Evolutionary conservation across 495 filamentous ascomycete species (phyloP), one percentile per base, ranked within the genome.

Genomic region (Glonium stellatum): DNA sequence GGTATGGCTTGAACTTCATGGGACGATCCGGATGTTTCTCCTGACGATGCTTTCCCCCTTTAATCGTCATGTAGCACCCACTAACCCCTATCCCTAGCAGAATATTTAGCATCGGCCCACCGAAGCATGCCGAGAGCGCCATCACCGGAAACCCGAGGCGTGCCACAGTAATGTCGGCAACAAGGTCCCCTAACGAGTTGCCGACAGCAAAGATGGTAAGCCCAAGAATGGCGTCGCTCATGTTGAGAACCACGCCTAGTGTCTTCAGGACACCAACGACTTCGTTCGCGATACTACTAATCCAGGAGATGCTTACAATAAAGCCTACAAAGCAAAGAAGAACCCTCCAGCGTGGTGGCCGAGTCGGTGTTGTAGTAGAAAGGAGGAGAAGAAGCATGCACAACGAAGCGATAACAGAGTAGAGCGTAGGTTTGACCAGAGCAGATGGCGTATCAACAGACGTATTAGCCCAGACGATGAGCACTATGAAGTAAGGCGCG

Each of bases 71-170:
- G 66, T 89, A 96, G 35, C 90, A 76, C 1, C 95, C 95, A 21
- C 86, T 86, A 9, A 97, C 73, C 2, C 95, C 95, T 49, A 99
- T 90, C 0, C 95, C 95, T 12, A 99, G 82, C 0, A 99, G 75
- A 55, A 99, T 99, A 67, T 99, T 99, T 23, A 99, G 80, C 89
- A 99, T 90, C 0, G 95, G 95, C 0, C 95, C 95, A 15, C 95
- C 95, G 67, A 97, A 97, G 68, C 95, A 99, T 27, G 95, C 95
- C 1, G 84, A 84, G 58, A 99, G 78, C 8, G 95, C 95, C 95
- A 99, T 99, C 44, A 97, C 91, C 0, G 95, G 95, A 73, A 91
- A 96, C 0, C 95, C 93, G 0, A 97, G 80, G 13, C 88, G 78
- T 10, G 95, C 95, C 37, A 99, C 87, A 0, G 95, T 99, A 57